Evolutionary conservation across 345 rosid species (phyloP).

Genomic region (Eutrema japonicum): DNA sequence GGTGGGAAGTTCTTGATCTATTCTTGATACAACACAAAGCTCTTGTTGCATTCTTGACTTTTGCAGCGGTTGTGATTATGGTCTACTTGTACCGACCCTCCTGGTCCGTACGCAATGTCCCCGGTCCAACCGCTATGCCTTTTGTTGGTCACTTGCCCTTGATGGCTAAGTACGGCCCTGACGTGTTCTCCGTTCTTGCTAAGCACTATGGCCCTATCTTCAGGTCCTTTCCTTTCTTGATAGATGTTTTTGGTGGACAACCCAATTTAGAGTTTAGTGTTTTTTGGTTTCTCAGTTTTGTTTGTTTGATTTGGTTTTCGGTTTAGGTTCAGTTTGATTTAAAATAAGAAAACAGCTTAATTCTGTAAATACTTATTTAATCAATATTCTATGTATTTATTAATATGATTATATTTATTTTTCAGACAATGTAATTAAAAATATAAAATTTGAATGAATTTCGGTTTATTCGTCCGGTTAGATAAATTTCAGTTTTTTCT

Average conservation of each 20-base stretch:
- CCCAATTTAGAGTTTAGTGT: not conserved
- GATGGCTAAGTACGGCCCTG: conserved; percentile 86
- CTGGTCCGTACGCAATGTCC: conserved; percentile 65
- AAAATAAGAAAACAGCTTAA: not conserved
- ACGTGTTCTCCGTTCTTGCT: conserved; percentile 79
- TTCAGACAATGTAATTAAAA: not conserved
- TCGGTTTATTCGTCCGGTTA: not conserved
- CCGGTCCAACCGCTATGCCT: conserved; percentile 60
- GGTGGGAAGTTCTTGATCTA: conserved; percentile 37
- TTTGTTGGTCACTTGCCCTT: conserved; percentile 80
- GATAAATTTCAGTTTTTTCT: not conserved
- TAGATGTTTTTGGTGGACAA: not conserved
- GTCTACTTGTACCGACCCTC: conserved; percentile 62
- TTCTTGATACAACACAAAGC: conserved; percentile 18
- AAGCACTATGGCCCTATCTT: conserved; percentile 81
- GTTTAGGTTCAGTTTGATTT: not conserved
- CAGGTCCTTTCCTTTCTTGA: conserved; percentile 59
- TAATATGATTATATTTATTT: not conserved
- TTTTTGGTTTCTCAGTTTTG: not conserved
- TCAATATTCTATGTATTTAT: not conserved
- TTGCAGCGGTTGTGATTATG: conserved; percentile 40
- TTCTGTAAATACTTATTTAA: not conserved
- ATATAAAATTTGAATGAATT: not conserved
- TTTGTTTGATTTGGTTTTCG: not conserved
- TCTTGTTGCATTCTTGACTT: conserved; percentile 31